phyloP scores from a whole-genome alignment of 768 basidiomycete species.

The Pulveroboletus sp. region DNA sequence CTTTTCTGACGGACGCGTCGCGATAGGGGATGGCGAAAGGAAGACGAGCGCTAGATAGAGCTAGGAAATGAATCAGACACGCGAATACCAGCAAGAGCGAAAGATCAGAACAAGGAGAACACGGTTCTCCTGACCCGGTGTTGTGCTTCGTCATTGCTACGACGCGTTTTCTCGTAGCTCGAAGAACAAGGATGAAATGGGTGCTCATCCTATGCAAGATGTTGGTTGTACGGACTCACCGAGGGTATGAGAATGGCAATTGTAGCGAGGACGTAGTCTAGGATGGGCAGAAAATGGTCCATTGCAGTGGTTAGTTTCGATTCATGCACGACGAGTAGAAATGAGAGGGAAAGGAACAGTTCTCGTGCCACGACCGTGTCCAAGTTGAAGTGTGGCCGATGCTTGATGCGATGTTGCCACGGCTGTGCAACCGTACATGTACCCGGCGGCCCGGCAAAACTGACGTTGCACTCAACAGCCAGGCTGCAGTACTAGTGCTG shows the following conservation, averaged over 20 bases:
- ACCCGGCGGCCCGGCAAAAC: too few species aligned
- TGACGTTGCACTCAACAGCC: too few species aligned
- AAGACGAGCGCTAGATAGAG: slow-evolving; percentile 66
- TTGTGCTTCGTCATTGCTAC: slow-evolving; percentile 57
- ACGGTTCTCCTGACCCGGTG: slow-evolving; percentile 44
- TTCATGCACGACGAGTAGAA: slow-evolving; percentile 5
- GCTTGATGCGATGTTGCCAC: too few species aligned
- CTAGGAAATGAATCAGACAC: slow-evolving; percentile 38
- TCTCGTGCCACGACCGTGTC: background rate
- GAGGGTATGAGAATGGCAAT: slow-evolving; percentile 22
- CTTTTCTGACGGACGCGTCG: slow-evolving; percentile 64
- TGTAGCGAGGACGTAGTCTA: slow-evolving; percentile 20
- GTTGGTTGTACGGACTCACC: slow-evolving; percentile 25
- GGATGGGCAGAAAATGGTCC: slow-evolving; percentile 26
- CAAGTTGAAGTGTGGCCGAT: too few species aligned
- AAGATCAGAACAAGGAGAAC: slow-evolving; percentile 38
- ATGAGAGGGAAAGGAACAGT: background rate
- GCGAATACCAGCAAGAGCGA: background rate
- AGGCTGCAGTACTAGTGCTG: too few species aligned
- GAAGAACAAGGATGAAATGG: slow-evolving; percentile 92
- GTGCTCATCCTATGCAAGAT: slow-evolving; percentile 50
- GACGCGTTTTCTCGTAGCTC: slow-evolving; percentile 67
- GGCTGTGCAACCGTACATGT: too few species aligned
- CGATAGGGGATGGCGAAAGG: slow-evolving; percentile 70
- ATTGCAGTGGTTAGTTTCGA: slow-evolving; percentile 12